Base-by-base conservation (phyloP, 257 asterid species). In the Solanum sparsipilum region DNA sequence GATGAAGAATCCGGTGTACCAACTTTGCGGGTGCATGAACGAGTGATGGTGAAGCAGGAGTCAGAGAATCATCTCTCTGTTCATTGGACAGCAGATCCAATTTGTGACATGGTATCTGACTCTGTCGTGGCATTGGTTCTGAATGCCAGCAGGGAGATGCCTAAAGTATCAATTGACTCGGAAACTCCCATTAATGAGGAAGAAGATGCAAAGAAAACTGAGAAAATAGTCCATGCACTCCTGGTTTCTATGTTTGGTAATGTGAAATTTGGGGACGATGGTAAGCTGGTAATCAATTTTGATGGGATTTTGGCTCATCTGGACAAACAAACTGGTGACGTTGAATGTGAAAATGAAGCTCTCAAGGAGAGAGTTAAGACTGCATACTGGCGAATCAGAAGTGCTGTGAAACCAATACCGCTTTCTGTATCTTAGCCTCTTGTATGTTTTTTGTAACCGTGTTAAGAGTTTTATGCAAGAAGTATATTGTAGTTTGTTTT, bases 71-170 rank as follows among this genome's bases (percentile, higher is more conserved):
- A 96, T 60, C 86, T 97, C 23, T 97, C 99, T 1, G 86, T 97
- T 89, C 99, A 95, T 79, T 97, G 99, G 99, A 38, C 93, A n/a
- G 99, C 99, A 0, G 99, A 97, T 83, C 99, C 99, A 5, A 93
- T 97, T 74, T 94, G 95, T 87, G 99, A 97, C 88, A 95, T 97
- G 99, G 99, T 97, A 35, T 94, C 99, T 4, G 98, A 97, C 90
- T 97, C 98, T 3, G 86, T 97, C 2, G 98, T 96, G 87, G 96
- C 99, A 75, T 91, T 97, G 58, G 93, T 97, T 89, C 88, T 95
- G 25, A 97, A 96, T 88, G 99, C 98, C 32, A 92, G 98, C 86
- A 90, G 98, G 68, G 98, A 94, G 84, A 90, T 94, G 92, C 93
- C 96, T 23, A 94, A 91, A 90, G 92, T 93, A 89, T 94, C 92